Evolutionary conservation across 2,329 filamentous ascomycete species (phyloP).

Genomic region (Pseudogymnoascus sp.): DNA sequence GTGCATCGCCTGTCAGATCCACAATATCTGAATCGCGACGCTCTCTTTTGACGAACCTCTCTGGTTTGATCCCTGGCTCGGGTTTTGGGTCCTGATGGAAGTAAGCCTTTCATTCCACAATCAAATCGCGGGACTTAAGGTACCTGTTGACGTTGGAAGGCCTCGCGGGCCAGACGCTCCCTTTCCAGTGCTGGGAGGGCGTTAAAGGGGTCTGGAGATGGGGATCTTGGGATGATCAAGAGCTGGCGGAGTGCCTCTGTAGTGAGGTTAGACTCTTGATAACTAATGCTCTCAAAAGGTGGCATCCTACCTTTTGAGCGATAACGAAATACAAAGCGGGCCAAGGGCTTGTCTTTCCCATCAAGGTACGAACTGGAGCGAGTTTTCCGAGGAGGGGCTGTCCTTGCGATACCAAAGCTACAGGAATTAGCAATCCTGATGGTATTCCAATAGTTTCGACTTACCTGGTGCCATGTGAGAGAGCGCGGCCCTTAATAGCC

Average conservation of each 20-base stretch:
- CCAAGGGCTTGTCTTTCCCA: too few species aligned
- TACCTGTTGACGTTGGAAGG: background rate
- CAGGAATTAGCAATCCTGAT: too few species aligned
- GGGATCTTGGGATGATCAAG: slow-evolving; percentile 17
- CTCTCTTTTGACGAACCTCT: background rate
- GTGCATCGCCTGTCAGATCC: background rate
- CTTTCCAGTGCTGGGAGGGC: background rate
- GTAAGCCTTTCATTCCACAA: background rate
- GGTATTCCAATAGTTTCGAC: background rate
- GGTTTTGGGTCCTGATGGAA: background rate
- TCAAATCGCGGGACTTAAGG: background rate
- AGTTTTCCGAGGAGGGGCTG: too few species aligned
- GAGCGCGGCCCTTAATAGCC: background rate
- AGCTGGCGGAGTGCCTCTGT: slow-evolving; percentile 20
- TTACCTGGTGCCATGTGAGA: background rate
- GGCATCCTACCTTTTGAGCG: slow-evolving; percentile 17
- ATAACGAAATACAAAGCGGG: slow-evolving; percentile 18
- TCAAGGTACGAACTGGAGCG: too few species aligned
- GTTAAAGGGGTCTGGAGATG: slow-evolving; percentile 12
- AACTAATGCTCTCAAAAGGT: background rate
- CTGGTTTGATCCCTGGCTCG: background rate
- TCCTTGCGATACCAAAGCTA: too few species aligned
- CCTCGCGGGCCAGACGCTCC: background rate
- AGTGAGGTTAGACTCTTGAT: background rate
- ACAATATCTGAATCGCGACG: background rate